Percentiles rank a stretch among this genome's conserved stretches.
phyloP scores from a whole-genome alignment of 495 filamentous ascomycete genomes.

The Xylaria telfairii region DNA sequence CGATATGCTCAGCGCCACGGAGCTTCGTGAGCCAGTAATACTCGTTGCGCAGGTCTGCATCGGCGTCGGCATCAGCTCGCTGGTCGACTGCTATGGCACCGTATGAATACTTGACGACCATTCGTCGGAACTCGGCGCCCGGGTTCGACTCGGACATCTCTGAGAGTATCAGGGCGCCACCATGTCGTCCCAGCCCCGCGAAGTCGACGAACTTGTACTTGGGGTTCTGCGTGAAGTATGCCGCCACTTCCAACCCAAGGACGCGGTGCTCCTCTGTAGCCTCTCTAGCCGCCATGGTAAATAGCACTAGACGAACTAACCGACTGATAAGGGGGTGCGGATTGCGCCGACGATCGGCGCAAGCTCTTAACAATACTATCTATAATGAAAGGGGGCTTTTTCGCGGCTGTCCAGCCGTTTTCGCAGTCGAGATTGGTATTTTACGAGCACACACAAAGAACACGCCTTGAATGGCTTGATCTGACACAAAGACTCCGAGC shows the following conservation, averaged over 20 bases:
- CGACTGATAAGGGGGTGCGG: background rate
- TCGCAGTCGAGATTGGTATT: background rate
- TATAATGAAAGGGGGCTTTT: background rate
- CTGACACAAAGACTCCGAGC: background rate
- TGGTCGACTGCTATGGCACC: background rate
- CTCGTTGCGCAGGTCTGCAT: slow-evolving; percentile 14
- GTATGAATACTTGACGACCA: slow-evolving; percentile 19
- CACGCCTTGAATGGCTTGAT: background rate
- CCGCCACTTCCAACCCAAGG: background rate
- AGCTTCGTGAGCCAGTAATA: background rate
- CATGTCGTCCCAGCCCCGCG: slow-evolving; percentile 3
- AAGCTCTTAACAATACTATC: background rate
- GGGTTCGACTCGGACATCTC: background rate
- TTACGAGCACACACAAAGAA: background rate
- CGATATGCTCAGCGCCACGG: slow-evolving; percentile 15
- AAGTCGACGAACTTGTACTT: background rate
- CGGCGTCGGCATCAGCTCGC: background rate
- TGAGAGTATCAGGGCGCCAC: background rate
- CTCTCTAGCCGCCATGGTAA: background rate
- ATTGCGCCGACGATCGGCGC: background rate
- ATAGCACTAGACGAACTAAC: background rate
- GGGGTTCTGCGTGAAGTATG: background rate
- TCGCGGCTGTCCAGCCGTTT: background rate
- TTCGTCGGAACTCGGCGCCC: background rate
- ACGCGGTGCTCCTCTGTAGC: background rate